Evolutionary conservation across 73 alveolate species (phyloP), one percentile per base, ranked within the genome.

Genomic region (Breviolum minutum): DNA sequence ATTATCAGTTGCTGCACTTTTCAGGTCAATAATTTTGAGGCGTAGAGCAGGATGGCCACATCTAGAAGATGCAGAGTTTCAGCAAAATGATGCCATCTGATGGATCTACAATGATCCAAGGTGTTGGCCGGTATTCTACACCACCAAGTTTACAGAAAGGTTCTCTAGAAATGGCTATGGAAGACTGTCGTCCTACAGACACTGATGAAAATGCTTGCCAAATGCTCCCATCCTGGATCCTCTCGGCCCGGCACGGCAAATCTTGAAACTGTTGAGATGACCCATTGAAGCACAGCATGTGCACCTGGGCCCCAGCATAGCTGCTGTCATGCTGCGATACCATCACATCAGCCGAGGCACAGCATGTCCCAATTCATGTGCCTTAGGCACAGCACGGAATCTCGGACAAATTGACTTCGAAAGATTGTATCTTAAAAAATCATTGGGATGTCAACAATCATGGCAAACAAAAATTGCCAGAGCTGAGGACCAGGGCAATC

Each of bases 201-300:
- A 3, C 54, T 40, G 54, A 40, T 40, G 54, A 40, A 40, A 40
- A 40, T 40, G 54, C 54, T 40, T 40, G 54, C 54, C 54, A 3
- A 40, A 40, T 40, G 54, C 54, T 40, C 54, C 54, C 54, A 40
- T 40, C 54, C 54, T 40, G 54, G 54, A 40, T 3, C 54, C 54
- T 40, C 54, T 40, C 54, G 54, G 70, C 5, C 16, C 95, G 68
- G 62, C 22, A 79, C 96, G 96, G 96, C 26, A 89, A 61, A 63
- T 54, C 85, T 2, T 69, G 76, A 20, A 89, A 89, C 48, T 89
- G 76, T 60, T 68, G 96, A 54, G 85, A 20, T 20, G 96, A 89
- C 63, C 87, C 96, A 3, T 29, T 26, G 85, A 54, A 68, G 96
- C 96, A 89, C 60, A 89, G 96, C 96, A 89, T 89, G 87, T 89